Percentiles rank a stretch among this genome's conserved stretches.
Evolutionary conservation across 306 rosid species (phyloP).

Genomic region (Boehmeria nivea): DNA sequence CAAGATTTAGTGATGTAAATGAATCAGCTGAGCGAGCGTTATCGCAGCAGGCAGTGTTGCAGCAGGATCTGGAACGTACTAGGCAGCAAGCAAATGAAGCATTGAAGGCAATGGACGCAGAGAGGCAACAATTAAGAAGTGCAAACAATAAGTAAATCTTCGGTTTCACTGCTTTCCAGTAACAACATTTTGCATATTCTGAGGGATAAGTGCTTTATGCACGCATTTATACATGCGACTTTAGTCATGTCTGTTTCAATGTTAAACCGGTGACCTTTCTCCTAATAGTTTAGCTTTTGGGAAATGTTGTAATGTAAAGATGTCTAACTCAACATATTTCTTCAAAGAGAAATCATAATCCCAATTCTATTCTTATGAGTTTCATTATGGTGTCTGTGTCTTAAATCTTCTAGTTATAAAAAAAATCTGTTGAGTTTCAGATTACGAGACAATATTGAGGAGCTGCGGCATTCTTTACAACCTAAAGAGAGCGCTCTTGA

Average conservation of each 20-base stretch:
- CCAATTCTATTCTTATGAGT: neutral
- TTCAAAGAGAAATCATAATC: neutral
- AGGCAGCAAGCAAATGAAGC: slow-evolving; percentile 98
- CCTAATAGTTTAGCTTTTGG: neutral
- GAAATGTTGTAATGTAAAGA: neutral
- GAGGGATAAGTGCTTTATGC: slow-evolving; percentile 16
- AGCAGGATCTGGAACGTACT: slow-evolving; percentile 92
- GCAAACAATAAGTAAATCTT: slow-evolving; percentile 82
- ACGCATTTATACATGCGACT: no score
- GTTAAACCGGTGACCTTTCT: no score
- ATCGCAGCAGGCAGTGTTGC: slow-evolving; percentile 66
- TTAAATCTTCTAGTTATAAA: slow-evolving; percentile 16
- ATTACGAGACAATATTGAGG: slow-evolving; percentile 92
- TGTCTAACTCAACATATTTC: neutral
- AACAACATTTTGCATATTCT: slow-evolving; percentile 16
- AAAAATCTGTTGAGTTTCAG: slow-evolving; percentile 30
- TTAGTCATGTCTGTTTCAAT: neutral
- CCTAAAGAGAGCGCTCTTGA: slow-evolving; percentile 89
- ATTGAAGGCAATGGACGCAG: slow-evolving; percentile 88
- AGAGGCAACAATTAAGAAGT: slow-evolving; percentile 91
- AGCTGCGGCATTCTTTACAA: slow-evolving; percentile 65
- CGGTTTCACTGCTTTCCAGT: slow-evolving; percentile 6
- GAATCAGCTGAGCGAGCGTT: slow-evolving; percentile 79
- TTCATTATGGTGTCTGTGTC: neutral
- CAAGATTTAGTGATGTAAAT: slow-evolving; percentile 49